Evolutionary conservation across 805 yeast species (phyloP), one percentile per base, ranked within the genome.

Genomic region (Phaffomyces antillensis): DNA sequence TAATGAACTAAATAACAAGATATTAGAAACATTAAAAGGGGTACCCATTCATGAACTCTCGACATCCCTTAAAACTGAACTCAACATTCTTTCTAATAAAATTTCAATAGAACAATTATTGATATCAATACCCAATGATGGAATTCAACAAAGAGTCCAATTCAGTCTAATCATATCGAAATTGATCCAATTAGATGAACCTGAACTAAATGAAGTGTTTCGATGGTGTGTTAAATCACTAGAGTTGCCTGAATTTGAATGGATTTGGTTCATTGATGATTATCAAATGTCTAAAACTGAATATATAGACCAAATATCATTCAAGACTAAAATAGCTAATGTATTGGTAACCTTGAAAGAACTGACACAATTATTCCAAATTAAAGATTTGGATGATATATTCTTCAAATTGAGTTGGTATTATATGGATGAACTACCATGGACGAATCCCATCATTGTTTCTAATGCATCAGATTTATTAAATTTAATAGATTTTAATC

Each of bases 211-310:
- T 2, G 6, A 13, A 8, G 36, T 39, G 1, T 7, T 23, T 5
- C 16, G 6, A 7, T 39, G 41, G 41, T 31, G 30, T 31, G 11
- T 11, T 6, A 7, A 15, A 8, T 12, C 18, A 11, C 18, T 32
- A n/a, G 15, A 37, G 11, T 11, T 53, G 3, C 52, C 54, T 3
- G 25, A 36, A 7, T 5, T 23, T 9, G 44, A 43, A 9, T 52
- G 56, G 56, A 42, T 51, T 2, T 56, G 61, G 61, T 47, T 40
- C 37, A 20, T 36, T 11, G 58, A 56, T 37, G 56, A 53, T 2
- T 46, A 45, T 26, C 43, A 50, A 8, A 23, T 24, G 24, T 40
- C 49, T 18, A 47, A 42, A 10, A 36, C 36, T 5, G 42, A 43
- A 33, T 53, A 50, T 34, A 12, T 7, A 11, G 13, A 15, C 7